A percentile compares a stretch with the other conserved stretches of the same genome.
These are phyloP conservation scores for Pseudocohnilembus persalinus DNA, from an alignment of 169 alveolate species.

Conservation along the genomic window DNA sequence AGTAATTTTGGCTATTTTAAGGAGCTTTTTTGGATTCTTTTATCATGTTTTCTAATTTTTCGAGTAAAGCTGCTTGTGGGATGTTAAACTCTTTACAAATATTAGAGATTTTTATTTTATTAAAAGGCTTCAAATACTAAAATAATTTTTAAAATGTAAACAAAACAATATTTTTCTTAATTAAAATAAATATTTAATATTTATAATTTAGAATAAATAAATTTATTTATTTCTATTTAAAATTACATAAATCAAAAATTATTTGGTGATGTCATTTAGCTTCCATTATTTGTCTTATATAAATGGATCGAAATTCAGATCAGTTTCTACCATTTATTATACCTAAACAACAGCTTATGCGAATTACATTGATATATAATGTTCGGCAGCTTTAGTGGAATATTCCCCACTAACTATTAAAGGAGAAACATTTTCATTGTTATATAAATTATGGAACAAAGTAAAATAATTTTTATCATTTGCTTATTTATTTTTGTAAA, in stretches of 20 bases:
- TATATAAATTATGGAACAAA: neutral
- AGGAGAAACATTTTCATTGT: neutral
- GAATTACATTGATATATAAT: neutral
- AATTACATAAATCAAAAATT: neutral
- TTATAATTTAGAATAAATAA: too few relatives aligned
- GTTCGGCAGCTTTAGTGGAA: neutral
- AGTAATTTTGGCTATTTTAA: neutral
- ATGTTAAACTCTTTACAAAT: neutral
- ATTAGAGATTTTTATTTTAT: neutral
- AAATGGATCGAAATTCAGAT: neutral
- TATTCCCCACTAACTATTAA: neutral
- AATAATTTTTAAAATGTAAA: too few relatives aligned
- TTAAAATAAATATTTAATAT: too few relatives aligned
- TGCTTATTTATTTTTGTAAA: neutral
- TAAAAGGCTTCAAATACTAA: neutral
- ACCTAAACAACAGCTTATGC: neutral
- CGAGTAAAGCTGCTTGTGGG: neutral
- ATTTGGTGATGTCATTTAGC: too few relatives aligned
- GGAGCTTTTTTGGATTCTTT: neutral
- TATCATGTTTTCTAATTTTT: neutral
- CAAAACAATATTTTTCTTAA: too few relatives aligned
- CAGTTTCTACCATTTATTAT: neutral
- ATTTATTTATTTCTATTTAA: too few relatives aligned
- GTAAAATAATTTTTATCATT: neutral
- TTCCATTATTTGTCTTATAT: neutral